Percentiles rank a stretch among this genome's conserved stretches.
Evolutionary conservation across 495 filamentous ascomycete genomes (phyloP).

Genomic region (Aspergillus sparsus): DNA sequence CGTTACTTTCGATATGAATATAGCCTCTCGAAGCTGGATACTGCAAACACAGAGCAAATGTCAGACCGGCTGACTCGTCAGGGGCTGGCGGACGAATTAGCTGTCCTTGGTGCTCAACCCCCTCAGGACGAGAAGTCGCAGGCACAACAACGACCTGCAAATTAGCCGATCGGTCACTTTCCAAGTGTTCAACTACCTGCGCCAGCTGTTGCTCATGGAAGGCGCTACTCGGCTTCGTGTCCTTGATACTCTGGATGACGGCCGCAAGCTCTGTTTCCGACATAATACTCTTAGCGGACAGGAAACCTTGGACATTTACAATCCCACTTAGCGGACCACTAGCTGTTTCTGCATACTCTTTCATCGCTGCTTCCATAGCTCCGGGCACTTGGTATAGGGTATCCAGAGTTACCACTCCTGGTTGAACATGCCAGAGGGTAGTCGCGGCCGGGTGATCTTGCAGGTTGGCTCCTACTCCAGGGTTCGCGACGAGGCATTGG

Average conservation of each 20-base stretch:
- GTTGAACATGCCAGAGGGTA: conserved; percentile 29
- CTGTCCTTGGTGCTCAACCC: conserved; percentile 25
- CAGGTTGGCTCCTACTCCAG: conserved; percentile 48
- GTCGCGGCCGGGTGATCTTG: conserved; percentile 43
- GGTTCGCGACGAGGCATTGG: conserved; percentile 36
- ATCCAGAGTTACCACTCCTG: conserved; percentile 39
- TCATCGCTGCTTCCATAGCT: conserved; percentile 23
- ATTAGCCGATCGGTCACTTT: conserved; percentile 30
- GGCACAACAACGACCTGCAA: conserved; percentile 29
- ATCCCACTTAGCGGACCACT: conserved; percentile 23
- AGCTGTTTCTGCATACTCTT: conserved; percentile 23
- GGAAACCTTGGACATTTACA: conserved; percentile 29
- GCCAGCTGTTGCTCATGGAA: conserved; percentile 32
- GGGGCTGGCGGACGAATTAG: conserved; percentile 16
- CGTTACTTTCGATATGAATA: conserved; percentile 50
- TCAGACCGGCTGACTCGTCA: conserved; percentile 23
- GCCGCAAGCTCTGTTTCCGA: conserved; percentile 26
- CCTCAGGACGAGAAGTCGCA: conserved; percentile 17
- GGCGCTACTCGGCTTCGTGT: conserved; percentile 18
- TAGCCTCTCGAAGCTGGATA: conserved; percentile 54
- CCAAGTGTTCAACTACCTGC: conserved; percentile 28
- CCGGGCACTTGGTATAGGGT: conserved; percentile 30
- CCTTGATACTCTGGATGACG: conserved; percentile 26
- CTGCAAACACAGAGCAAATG: conserved; percentile 27
- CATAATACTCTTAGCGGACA: conserved; percentile 26